Conservation (phyloP, 805 yeast species). For the Wickerhamomyces queroliae region DNA sequence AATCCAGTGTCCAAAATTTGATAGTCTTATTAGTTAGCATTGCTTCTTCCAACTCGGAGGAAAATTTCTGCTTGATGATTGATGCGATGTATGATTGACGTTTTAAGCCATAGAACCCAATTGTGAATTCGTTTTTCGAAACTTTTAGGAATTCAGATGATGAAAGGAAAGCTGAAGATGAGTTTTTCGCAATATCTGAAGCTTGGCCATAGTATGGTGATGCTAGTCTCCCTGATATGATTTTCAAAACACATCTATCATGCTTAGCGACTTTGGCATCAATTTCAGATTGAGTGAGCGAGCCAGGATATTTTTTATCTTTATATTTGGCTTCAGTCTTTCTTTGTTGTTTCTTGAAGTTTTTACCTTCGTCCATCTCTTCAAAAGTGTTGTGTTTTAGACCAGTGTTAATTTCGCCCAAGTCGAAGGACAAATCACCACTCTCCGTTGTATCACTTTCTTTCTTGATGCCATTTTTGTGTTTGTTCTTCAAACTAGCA, state of each 20-base stretch:
- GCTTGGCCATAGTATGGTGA: slow-evolving; percentile 52
- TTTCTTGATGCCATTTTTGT: too few relatives aligned
- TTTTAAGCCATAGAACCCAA: slow-evolving; percentile 58
- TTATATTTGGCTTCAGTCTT: slow-evolving; percentile 14
- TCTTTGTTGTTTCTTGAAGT: slow-evolving; percentile 10
- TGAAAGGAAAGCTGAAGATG: slow-evolving; percentile 39
- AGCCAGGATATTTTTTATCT: slow-evolving; percentile 19
- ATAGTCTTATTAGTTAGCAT: slow-evolving; percentile 36
- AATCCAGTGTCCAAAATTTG: slow-evolving; percentile 54
- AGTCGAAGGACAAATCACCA: neutral
- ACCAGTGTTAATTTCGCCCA: slow-evolving; percentile 1
- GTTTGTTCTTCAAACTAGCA: too few relatives aligned
- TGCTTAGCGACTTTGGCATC: slow-evolving; percentile 24
- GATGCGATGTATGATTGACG: slow-evolving; percentile 48
- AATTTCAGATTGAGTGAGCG: slow-evolving; percentile 25
- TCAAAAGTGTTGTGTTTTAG: slow-evolving; percentile 10
- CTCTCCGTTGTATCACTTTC: neutral
- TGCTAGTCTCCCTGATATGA: slow-evolving; percentile 37
- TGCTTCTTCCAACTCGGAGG: slow-evolving; percentile 23
- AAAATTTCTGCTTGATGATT: slow-evolving; percentile 30
- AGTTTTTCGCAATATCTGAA: slow-evolving; percentile 28
- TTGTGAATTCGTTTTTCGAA: slow-evolving; percentile 39
- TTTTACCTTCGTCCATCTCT: slow-evolving; percentile 12
- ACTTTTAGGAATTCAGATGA: slow-evolving; percentile 32
- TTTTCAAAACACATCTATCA: slow-evolving; percentile 27